Conservation (phyloP, 1,139 yeast genomes). For the Saccharomyces pastorianus region DNA sequence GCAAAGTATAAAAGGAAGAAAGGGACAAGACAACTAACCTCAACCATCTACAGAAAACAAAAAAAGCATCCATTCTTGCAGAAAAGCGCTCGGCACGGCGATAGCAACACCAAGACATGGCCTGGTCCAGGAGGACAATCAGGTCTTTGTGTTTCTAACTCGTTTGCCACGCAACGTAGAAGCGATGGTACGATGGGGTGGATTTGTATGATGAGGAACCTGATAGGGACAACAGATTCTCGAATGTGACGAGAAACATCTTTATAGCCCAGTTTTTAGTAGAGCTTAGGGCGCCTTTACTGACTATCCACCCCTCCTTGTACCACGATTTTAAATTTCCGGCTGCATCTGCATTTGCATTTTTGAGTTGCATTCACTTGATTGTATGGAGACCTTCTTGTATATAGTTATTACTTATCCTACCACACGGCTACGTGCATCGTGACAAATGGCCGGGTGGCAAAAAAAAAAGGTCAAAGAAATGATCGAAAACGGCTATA, state of each 20-base stretch:
- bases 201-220: constrained; percentile 33
- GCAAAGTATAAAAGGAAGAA: not conserved
- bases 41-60: no score
- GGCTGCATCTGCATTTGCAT: no score
- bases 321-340: not conserved
- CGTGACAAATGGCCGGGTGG: not conserved
- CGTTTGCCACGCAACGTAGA: not conserved
- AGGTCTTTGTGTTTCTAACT: not conserved
- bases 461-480: not conserved
- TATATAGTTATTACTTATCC: not conserved
- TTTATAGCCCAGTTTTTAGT: constrained; percentile 36
- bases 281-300: constrained; percentile 35
- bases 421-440: not conserved
- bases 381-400: not conserved
- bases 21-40: no score
- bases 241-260: constrained; percentile 36
- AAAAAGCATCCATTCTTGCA: not conserved
- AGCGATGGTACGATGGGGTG: not conserved
- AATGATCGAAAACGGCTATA: not conserved
- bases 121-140: not conserved
- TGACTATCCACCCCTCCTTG: not conserved
- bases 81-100: not conserved
- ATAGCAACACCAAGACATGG: not conserved
- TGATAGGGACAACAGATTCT: constrained; percentile 40
- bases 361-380: not conserved